Conservation (phyloP, 2,329 filamentous ascomycete genomes). For the Ceratocystis lukuohia region DNA sequence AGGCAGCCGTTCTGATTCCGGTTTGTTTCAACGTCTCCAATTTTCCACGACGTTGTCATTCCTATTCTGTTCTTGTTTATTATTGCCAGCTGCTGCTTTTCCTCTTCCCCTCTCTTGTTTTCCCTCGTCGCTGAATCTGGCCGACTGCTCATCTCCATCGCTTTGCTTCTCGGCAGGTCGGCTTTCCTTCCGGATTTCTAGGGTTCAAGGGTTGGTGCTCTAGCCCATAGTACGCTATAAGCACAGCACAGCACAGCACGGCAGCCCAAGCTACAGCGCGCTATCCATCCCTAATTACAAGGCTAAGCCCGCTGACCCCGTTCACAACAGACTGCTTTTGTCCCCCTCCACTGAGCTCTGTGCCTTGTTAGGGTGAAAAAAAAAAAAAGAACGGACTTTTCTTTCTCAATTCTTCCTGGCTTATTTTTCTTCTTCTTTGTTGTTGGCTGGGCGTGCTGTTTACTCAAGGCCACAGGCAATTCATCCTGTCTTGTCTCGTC, state of each 20-base stretch:
- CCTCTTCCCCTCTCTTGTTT: background rate
- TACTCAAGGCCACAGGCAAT: background rate
- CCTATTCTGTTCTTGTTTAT: background rate
- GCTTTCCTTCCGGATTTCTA: too few species aligned
- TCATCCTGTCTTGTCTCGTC: background rate
- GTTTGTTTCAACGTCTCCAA: background rate
- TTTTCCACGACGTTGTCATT: background rate
- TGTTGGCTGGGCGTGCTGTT: background rate
- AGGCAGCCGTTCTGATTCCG: background rate
- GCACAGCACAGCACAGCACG: too few species aligned
- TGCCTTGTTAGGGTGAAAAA: background rate
- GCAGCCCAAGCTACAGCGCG: too few species aligned
- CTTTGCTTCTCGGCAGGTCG: too few species aligned
- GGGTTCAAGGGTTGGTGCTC: too few species aligned
- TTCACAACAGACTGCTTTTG: background rate
- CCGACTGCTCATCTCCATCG: too few species aligned
- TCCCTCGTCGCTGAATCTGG: too few species aligned
- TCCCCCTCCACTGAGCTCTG: background rate
- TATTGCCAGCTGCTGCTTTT: background rate
- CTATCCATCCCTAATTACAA: too few species aligned
- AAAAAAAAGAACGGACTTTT: background rate
- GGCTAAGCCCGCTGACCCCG: too few species aligned
- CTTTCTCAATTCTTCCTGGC: background rate
- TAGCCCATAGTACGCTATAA: too few species aligned
- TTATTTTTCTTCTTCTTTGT: background rate